Evolutionary conservation across 2,329 filamentous ascomycete species (phyloP).

Genomic region (Pseudogymnoascus sp.): DNA sequence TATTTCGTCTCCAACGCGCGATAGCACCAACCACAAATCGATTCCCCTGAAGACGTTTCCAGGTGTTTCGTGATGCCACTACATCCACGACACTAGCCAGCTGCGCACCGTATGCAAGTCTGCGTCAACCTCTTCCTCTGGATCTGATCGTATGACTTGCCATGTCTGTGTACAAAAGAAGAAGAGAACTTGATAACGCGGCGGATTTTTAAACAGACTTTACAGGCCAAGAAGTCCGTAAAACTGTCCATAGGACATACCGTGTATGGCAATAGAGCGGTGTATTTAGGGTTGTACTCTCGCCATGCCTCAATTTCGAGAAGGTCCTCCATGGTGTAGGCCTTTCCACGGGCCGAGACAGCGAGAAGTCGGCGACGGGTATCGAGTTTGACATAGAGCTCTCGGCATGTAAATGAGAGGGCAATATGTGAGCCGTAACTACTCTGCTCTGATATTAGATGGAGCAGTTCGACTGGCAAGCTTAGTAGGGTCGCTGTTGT

Average conservation of each 20-base stretch:
- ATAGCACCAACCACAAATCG: too few relatives aligned
- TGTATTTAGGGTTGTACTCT: neutral
- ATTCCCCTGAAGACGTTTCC: too few relatives aligned
- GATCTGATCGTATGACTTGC: too few relatives aligned
- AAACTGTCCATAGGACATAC: too few relatives aligned
- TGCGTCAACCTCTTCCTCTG: too few relatives aligned
- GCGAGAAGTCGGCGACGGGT: neutral
- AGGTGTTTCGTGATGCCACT: too few relatives aligned
- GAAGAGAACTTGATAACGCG: neutral
- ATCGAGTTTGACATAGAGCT: neutral
- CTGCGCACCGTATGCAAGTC: too few relatives aligned
- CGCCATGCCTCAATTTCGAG: neutral
- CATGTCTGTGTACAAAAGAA: too few relatives aligned
- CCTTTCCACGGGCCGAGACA: too few relatives aligned
- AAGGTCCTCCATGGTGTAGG: neutral
- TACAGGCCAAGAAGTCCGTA: neutral
- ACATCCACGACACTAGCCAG: too few relatives aligned
- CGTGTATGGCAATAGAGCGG: too few relatives aligned
- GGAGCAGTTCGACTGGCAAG: conserved; percentile 1
- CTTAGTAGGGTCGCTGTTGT: neutral
- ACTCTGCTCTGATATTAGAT: neutral
- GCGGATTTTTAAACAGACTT: neutral
- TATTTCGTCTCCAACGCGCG: too few relatives aligned
- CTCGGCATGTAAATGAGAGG: neutral
- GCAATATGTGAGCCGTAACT: neutral